Percentiles rank a stretch among this genome's conserved stretches.
Conservation (phyloP, 108 stramenopile species). For the Nitzschia putrida region DNA sequence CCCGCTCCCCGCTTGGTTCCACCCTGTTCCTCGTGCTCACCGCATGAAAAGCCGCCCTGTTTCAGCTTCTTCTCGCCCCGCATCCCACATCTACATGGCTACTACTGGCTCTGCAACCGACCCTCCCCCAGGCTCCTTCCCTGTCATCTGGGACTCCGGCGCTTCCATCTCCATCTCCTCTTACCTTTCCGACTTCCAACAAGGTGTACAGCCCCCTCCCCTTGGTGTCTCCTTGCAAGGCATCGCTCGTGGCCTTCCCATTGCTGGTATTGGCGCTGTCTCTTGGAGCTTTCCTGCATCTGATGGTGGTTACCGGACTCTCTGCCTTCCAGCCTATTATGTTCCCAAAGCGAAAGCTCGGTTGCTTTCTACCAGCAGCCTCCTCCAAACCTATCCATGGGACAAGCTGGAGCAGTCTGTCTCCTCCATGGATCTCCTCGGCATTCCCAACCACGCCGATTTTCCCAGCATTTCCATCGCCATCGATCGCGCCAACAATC, state of each 20-base stretch:
- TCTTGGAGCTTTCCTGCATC: not conserved
- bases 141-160: constrained; percentile 41
- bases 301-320: not conserved
- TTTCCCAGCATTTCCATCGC: not conserved
- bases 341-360: constrained; percentile 15
- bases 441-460: not conserved
- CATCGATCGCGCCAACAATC: not conserved
- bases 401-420: not conserved
- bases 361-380: constrained; percentile 14
- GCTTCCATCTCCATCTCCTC: constrained; percentile 24
- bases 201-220: not conserved
- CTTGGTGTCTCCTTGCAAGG: not conserved
- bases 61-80: too few species aligned
- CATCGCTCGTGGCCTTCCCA: not conserved
- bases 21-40: too few species aligned
- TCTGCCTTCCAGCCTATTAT: constrained; percentile 2
- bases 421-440: not conserved
- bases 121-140: not conserved
- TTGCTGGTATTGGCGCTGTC: constrained; percentile 3
- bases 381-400: constrained; percentile 11
- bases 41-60: too few species aligned
- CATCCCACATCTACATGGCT: too few species aligned
- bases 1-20: too few species aligned
- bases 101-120: too few species aligned
- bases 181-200: constrained; percentile 24